Evolutionary conservation across 2,329 filamentous ascomycete species (phyloP).

Genomic region (Trichoderma cornu-damae): DNA sequence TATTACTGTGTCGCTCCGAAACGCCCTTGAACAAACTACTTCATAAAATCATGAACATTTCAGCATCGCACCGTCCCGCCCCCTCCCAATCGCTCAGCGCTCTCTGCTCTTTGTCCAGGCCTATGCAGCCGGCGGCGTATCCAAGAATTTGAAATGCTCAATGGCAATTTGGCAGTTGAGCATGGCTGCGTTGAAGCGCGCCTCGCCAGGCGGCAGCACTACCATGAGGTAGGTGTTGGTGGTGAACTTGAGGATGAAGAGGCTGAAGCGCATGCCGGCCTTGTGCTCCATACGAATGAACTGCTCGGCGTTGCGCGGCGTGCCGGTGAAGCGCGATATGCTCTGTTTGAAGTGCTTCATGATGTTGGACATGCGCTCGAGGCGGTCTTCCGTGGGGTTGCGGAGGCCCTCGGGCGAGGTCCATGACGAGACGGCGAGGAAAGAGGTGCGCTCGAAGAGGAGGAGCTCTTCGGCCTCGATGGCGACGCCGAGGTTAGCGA

Average conservation of each 20-base stretch:
- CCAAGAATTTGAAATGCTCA: constrained; percentile 69
- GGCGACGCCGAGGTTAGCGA: constrained; percentile 73
- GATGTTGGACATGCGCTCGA: constrained; percentile 92
- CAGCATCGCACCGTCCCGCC: too few species aligned
- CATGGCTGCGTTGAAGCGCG: constrained; percentile 82
- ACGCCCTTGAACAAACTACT: not conserved
- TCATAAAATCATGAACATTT: constrained; percentile 3
- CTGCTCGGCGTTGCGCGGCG: constrained; percentile 74
- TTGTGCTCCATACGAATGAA: constrained; percentile 79
- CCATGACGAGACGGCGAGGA: constrained; percentile 92
- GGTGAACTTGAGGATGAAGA: constrained; percentile 92
- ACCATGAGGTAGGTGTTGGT: constrained; percentile 97
- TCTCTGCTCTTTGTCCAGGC: not conserved
- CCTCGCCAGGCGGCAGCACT: constrained; percentile 84
- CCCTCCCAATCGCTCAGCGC: not conserved
- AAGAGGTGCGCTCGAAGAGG: constrained; percentile 91
- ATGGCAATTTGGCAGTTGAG: constrained; percentile 85
- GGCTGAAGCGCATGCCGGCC: constrained; percentile 71
- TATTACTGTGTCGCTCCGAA: constrained; percentile 8
- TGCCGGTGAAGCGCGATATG: constrained; percentile 68
- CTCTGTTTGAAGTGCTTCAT: constrained; percentile 97
- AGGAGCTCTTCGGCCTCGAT: constrained; percentile 92
- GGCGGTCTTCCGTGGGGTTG: constrained; percentile 88
- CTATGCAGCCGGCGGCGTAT: constrained; percentile 37
- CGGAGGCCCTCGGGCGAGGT: constrained; percentile 66